Evolutionary conservation across 345 rosid species (phyloP), one percentile per base, ranked within the genome.

Genomic region (Euphorbia tirucalli): DNA sequence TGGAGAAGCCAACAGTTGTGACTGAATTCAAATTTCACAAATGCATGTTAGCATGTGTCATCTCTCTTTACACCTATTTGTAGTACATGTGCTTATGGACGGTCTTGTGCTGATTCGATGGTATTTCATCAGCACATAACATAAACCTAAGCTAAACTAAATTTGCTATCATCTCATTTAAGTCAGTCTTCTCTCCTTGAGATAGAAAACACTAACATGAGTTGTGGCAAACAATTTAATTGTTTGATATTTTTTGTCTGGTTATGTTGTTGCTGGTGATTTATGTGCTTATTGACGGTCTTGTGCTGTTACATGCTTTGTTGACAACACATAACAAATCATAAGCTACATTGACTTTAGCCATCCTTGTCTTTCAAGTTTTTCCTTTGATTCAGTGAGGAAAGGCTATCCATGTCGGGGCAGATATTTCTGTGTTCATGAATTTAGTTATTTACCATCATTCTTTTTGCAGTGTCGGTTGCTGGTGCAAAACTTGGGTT

Each of bases 361-460:
- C 43, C 32, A 64, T 43, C n/a, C 16, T 46, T 7, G 50, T 41
- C 41, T 41, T 39, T 63, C 62, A 39, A 54, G 14, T 37, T 28
- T 24, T 82, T 64, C 74, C 77, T 59, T 69, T 7, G 43, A 15
- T 49, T 50, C 14, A 14, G 11, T 57, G 65, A 74, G 71, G 77
- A 24, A 74, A 72, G 54, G 52, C 79, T 79, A 68, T 81, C 74
- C 75, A 24, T 55, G 56, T 15, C 46, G 73, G 82, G 85, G 89
- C 80, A 24, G 37, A 80, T 71, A 83, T 74, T 7, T 35, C 19
- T 60, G 19, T 31, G 28, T 58, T 22, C 32, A 13, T 60, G 35
- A 30, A 28, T 28, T 46, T 46, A 46, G 52, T 13, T 15, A 15
- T 46, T 46, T 1, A 46, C 52, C 14, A 10, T 4, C 13, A 10